Conservation (phyloP, 164 flowering plant genomes). For the Pachysandra terminalis region DNA sequence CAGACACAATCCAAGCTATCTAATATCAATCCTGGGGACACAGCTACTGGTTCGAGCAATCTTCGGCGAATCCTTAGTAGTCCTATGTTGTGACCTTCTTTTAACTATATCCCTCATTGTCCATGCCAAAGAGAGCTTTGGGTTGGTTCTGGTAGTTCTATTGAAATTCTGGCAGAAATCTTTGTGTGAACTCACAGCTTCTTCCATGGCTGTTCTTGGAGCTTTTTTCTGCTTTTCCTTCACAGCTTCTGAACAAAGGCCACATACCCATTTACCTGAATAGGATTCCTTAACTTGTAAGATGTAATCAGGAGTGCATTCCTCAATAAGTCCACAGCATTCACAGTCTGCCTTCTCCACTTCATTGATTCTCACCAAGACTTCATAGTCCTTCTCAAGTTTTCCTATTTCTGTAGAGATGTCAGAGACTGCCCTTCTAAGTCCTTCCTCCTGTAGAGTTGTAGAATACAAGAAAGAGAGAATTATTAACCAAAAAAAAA, state of each 20-base stretch:
- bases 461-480: not conserved
- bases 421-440: slow-evolving; percentile 39
- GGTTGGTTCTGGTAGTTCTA: slow-evolving; percentile 45
- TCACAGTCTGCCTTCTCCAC: slow-evolving; percentile 39
- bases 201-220: slow-evolving; percentile 20
- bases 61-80: slow-evolving; percentile 2
- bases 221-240: slow-evolving; percentile 29
- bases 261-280: slow-evolving; percentile 60
- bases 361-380: slow-evolving; percentile 12
- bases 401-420: slow-evolving; percentile 22
- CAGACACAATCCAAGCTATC: not conserved
- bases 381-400: slow-evolving; percentile 8
- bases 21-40: slow-evolving; percentile 22
- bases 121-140: slow-evolving; percentile 44
- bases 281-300: slow-evolving; percentile 21
- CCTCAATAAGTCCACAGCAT: slow-evolving; percentile 60
- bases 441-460: slow-evolving; percentile 22
- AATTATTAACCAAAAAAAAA: too few species aligned
- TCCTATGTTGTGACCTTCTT: slow-evolving; percentile 28
- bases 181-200: slow-evolving; percentile 45
- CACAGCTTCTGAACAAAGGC: slow-evolving; percentile 63
- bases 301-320: slow-evolving; percentile 52
- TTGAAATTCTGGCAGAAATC: slow-evolving; percentile 47
- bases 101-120: slow-evolving; percentile 49
- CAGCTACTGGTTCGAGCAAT: slow-evolving; percentile 34